Evolutionary conservation across 495 filamentous ascomycete species (phyloP), one percentile per base, ranked within the genome.

Genomic region (Aspergillus heteromorphus): DNA sequence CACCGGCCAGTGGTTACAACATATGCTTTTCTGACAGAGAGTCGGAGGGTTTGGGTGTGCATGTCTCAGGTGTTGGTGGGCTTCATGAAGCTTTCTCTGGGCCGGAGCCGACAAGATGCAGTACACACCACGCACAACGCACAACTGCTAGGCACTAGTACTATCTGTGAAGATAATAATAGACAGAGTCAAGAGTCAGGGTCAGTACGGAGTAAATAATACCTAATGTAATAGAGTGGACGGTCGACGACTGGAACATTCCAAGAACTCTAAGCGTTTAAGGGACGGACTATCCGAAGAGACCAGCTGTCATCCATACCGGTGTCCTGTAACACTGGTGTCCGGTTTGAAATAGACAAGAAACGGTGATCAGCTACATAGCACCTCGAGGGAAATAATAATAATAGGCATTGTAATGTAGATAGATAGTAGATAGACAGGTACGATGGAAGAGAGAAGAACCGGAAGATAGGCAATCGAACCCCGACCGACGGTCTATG

Each of bases 241-340:
- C 36, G 10, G 11, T 34, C 45, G 41, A 27, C 43, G 17, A 55
- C 49, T 43, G 49, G 55, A 58, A 52, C 55, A 58, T 58, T 58
- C 59, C 49, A 18, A 49, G 49, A 55, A 49, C 29, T 34, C 43
- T 17, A 20, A 29, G 14, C 13, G 41, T 18, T 13, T 13, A 17
- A 43, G 18, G 42, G 19, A 17, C 42, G 42, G 20, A 45, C 21
- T 25, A 14, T 25, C 42, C 42, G 25, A 45, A 45, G 14, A 27
- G 42, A 45, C 42, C 20, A 47, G 43, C 43, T 47, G 43, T 47
- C 43, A 29, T 47, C 14, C 43, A 25, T 47, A 47, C 21, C 43
- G 43, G 6, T 17, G 21, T 47, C 18, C 43, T 47, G 43, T 47
- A 47, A 47, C 43, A 47, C 43, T 19, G 43, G 21, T 27, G 21